Conservation (phyloP, 768 basidiomycete species). For the Crepidotus variabilis region DNA sequence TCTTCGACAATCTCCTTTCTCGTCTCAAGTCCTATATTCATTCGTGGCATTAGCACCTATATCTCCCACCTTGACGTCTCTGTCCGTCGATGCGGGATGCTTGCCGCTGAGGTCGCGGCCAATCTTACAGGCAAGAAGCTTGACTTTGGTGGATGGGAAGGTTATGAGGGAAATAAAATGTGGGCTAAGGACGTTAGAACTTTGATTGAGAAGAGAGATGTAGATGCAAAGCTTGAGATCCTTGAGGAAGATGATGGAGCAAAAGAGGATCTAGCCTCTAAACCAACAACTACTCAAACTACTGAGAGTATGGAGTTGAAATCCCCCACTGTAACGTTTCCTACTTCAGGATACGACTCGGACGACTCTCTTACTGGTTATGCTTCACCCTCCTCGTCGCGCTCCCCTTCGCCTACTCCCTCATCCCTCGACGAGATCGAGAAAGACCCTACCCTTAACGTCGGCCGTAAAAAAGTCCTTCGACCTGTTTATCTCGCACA, state of each 20-base stretch:
- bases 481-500: conserved; percentile 90
- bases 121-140: conserved; percentile 58
- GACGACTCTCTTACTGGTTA: conserved; percentile 87
- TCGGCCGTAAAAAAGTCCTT: conserved; percentile 64
- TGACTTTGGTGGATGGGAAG: conserved; percentile 84
- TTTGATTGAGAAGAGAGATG: conserved; percentile 47
- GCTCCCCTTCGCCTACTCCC: conserved; percentile 76
- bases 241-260: conserved; percentile 1
- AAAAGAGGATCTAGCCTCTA: background rate
- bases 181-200: conserved; percentile 64
- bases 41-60: conserved; percentile 69
- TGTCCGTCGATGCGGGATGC: conserved; percentile 88
- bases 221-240: conserved; percentile 36
- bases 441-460: conserved; percentile 76
- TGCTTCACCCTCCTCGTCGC: conserved; percentile 52
- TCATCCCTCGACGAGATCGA: conserved; percentile 81
- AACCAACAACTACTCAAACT: no score
- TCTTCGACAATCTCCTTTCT: conserved; percentile 44
- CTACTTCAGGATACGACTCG: conserved; percentile 28
- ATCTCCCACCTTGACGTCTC: conserved; percentile 73
- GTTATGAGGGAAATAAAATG: conserved; percentile 55
- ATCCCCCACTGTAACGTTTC: background rate
- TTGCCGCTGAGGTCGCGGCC: conserved; percentile 81
- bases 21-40: conserved; percentile 55
- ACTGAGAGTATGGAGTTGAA: background rate